phyloP scores from a whole-genome alignment of 345 rosid genomes.

The Euphorbia lathyris region DNA sequence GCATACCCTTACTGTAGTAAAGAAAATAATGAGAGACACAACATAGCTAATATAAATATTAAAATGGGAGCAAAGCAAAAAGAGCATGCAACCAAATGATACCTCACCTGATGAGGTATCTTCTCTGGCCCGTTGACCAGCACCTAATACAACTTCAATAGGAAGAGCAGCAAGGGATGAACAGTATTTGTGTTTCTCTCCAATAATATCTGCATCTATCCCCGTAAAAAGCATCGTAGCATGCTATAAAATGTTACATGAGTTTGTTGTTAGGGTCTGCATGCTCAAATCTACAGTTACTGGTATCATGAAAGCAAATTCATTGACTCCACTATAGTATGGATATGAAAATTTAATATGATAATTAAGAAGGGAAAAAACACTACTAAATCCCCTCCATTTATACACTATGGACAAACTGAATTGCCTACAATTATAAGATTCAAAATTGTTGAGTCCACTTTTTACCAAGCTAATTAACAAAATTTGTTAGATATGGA shows the following conservation, averaged over 20 bases:
- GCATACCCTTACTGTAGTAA: not conserved
- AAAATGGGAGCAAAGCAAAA: not conserved
- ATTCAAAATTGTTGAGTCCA: no score
- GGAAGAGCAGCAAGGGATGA: constrained; percentile 91
- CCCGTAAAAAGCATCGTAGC: constrained; percentile 40
- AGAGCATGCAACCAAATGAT: constrained; percentile 6
- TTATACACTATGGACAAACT: no score
- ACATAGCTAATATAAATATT: not conserved
- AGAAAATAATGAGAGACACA: not conserved
- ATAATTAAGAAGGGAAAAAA: no score
- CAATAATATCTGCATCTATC: constrained; percentile 67
- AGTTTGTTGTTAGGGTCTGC: not conserved
- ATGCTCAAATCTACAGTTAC: not conserved
- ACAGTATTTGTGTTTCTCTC: constrained; percentile 70
- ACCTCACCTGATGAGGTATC: constrained; percentile 38
- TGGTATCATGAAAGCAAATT: no score
- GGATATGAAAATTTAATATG: not conserved
- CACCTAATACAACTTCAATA: constrained; percentile 60
- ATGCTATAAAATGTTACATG: not conserved
- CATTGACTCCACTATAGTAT: no score
- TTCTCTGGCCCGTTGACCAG: constrained; percentile 69
- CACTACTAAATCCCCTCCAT: no score
- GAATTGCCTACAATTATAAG: not conserved
- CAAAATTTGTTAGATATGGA: no score
- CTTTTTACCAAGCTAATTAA: no score